These are phyloP conservation scores for Mesotaenium endlicherianum DNA, from an alignment of 139 green algal species.

Conservation along the genomic window DNA sequence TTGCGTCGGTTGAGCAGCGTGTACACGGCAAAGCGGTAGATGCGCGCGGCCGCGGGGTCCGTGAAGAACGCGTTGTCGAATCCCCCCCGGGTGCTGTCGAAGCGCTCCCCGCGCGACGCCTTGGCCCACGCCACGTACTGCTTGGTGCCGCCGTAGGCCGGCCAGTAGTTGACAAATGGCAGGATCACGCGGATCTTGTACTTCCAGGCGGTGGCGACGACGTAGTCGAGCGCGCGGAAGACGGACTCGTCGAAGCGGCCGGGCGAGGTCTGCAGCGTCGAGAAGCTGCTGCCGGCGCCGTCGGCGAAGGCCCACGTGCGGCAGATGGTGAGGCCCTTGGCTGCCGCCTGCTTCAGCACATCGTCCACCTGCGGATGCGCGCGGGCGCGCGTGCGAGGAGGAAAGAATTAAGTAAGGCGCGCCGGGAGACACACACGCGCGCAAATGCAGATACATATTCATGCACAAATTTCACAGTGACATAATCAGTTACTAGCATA, in stretches of 20 bases:
- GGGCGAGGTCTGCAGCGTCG: not conserved
- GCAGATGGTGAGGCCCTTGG: slow-evolving; percentile 7
- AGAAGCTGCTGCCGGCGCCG: too few relatives aligned
- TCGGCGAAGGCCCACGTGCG: slow-evolving; percentile 26
- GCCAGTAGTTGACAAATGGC: slow-evolving; percentile 43
- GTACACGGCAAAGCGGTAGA: too few relatives aligned
- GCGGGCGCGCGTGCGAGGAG: not conserved
- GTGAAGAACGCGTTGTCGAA: slow-evolving; percentile 8
- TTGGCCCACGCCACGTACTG: slow-evolving; percentile 45
- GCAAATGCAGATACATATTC: not conserved
- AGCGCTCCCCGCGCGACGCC: not conserved
- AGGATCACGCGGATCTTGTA: slow-evolving; percentile 38
- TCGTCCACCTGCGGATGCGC: slow-evolving; percentile 3
- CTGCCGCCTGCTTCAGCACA: not conserved
- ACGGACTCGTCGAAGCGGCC: slow-evolving; percentile 1
- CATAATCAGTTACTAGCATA: not conserved
- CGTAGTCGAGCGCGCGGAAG: slow-evolving; percentile 22
- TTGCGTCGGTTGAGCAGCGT: slow-evolving; percentile 41
- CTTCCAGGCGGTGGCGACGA: not conserved
- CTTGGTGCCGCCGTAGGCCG: slow-evolving; percentile 47
- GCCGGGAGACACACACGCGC: too few relatives aligned
- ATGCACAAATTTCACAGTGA: not conserved
- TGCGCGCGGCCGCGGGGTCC: not conserved
- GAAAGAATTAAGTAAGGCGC: not conserved
- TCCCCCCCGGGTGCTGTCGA: too few relatives aligned